Conservation (phyloP, 106 monocot species). For the Dactylorhiza incarnata region DNA sequence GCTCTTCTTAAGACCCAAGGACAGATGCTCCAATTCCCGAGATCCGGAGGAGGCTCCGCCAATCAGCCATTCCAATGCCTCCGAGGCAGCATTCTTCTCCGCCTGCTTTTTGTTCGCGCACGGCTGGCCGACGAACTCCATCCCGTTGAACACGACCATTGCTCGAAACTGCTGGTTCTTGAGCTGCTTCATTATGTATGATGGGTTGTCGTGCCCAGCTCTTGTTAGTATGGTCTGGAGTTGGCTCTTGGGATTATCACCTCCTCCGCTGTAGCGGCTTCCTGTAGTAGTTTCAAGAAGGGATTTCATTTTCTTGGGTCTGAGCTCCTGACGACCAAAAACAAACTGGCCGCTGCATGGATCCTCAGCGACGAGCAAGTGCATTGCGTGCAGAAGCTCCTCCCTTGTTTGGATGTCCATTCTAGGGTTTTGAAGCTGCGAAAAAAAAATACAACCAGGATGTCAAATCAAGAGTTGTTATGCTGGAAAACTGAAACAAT, state of each 20-base stretch:
- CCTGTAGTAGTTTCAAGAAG: constrained; percentile 8
- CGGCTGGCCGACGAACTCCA: constrained; percentile 89
- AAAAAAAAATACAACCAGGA: neutral
- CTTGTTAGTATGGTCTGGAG: constrained; percentile 74
- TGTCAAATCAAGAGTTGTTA: neutral
- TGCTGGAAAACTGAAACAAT: neutral
- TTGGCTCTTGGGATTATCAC: constrained; percentile 75
- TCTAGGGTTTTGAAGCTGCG: constrained; percentile 86
- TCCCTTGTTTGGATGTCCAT: constrained; percentile 49
- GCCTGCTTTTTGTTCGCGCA: constrained; percentile 83
- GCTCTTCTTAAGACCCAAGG: constrained; percentile 47
- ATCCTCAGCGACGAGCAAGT: constrained; percentile 67
- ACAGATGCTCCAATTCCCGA: constrained; percentile 55
- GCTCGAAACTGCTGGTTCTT: constrained; percentile 57
- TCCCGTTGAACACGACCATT: constrained; percentile 81
- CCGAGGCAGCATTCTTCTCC: constrained; percentile 81
- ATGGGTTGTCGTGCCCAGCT: constrained; percentile 69
- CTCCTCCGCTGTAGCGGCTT: constrained; percentile 20
- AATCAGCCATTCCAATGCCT: constrained; percentile 80
- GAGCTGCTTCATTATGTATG: constrained; percentile 61
- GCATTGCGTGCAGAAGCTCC: constrained; percentile 63
- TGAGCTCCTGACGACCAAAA: constrained; percentile 66
- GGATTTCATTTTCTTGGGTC: constrained; percentile 36
- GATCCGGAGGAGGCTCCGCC: constrained; percentile 40
- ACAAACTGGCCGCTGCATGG: constrained; percentile 74